Evolutionary conservation across 2,329 filamentous ascomycete genomes (phyloP), one percentile per base, ranked within the genome.

Genomic region (Aspergillus sojae): DNA sequence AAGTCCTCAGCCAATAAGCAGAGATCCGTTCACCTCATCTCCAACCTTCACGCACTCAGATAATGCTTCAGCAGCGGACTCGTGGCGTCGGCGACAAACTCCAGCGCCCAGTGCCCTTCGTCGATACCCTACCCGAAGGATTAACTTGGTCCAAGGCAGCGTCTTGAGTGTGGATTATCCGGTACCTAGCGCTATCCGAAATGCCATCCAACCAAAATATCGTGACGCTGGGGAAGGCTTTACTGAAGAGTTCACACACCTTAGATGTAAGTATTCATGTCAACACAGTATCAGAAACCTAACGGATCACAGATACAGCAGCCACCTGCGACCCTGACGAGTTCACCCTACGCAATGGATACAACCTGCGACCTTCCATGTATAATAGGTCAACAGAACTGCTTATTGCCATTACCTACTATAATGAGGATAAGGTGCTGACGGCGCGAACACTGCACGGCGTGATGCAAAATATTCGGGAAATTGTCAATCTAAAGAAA

Each of bases 401-500:
- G 71, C 86, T 98, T 69, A 97, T 98, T 78, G 94, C 94, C 74
- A 93, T 98, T 74, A 98, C 94, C 66, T 97, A 97, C 83, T 98
- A 98, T 85, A 98, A 98, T 82, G 94, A 98, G 85, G 95, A 98
- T 83, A 98, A 98, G 84, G 89, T 93, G 39, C 84, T 98, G 69
- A 91, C 95, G 23, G 86, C 94, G 57, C 89, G 94, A 80, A 98
- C 95, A 1, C 85, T 98, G 59, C 94, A 98, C 79, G 93, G 94
- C 84, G 94, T 97, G 60, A 98, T 99, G 95, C 94, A 97, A 79
- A 98, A 98, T 79, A 95, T 98, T 73, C 91, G 94, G 66, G 95
- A 99, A 74, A 98, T 99, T 77, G 94, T 98, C 75, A 98, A 97
- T 81, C 85, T 98, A 67, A 98, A 98, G 83, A 97, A 97, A 82